Evolutionary conservation across 1,284 basidiomycete species (phyloP), one percentile per base, ranked within the genome.

Genomic region (Crocinoboletus sp.): DNA sequence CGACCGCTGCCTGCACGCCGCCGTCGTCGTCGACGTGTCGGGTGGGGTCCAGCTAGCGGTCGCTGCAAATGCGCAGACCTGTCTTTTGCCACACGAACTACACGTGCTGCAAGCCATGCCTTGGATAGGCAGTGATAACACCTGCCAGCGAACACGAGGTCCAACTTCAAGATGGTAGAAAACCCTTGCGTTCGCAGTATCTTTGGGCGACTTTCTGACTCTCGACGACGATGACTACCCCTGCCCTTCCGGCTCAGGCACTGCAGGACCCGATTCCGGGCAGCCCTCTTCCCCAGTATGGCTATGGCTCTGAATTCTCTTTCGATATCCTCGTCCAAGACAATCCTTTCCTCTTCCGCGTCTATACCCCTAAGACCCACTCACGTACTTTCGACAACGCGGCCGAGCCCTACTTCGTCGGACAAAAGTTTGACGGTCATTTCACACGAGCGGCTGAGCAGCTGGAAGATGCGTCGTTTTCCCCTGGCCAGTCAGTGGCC

Each of bases 341-440:
- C 46, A 87, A 87, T 58, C 79, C 73, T 27, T 87, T 85, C 64
- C 72, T 88, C 54, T 88, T 84, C 68, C 82, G 85, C 30, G 78
- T 88, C 11, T 79, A 88, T 60, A 85, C 84, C 20, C 85, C 85
- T 22, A 84, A 78, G 56, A 68, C 73, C 42, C 69, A 68, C 29
- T 71, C 77, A 2, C 73, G 76, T 19, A 71, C 72, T 53, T 66
- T 70, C 53, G 76, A 79, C 56, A 66, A 71, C 47, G 64, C 27
- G 2, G 34, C 68, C 12, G 76, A 83, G 58, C 72, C 78, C 5
- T 80, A 72, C 57, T 85, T 88, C 49, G 64, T 84, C 42, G 82
- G 79, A 23, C 75, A 76, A 39, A 76, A 73, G 57, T 87, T 82
- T 61, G 69, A 81, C 49, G 69, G 74, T 35, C 67, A 65, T 43